Evolutionary conservation across 2,329 filamentous ascomycete genomes (phyloP).

Genomic region (Berkeleyomyces basicola): DNA sequence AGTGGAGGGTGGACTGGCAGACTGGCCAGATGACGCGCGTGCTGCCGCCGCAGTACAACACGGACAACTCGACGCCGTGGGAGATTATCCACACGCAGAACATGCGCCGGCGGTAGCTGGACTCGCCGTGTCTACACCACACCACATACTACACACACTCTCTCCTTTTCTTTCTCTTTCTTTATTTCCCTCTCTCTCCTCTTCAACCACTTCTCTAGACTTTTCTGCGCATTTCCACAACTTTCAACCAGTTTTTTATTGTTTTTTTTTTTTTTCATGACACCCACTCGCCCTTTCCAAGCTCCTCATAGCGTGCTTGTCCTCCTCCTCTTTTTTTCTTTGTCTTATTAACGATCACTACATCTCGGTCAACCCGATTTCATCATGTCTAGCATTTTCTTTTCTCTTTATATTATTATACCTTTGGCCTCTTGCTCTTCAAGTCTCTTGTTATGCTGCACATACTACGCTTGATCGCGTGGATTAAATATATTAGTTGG

Average conservation of each 20-base stretch:
- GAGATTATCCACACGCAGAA: slow-evolving; percentile 35
- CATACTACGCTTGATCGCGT: too few relatives aligned
- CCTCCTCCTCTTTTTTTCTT: slow-evolving; percentile 1
- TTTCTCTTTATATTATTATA: too few relatives aligned
- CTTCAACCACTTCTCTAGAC: neutral
- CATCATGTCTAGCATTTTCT: neutral
- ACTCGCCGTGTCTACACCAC: too few relatives aligned
- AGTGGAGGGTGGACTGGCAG: slow-evolving; percentile 43
- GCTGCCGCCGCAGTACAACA: slow-evolving; percentile 36
- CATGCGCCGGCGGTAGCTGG: slow-evolving; percentile 16
- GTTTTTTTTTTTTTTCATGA: neutral
- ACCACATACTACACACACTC: neutral
- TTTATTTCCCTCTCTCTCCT: neutral
- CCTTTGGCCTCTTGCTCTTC: neutral
- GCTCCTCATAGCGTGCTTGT: neutral
- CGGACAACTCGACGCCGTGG: slow-evolving; percentile 33
- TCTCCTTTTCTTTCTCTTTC: neutral
- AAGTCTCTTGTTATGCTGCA: neutral
- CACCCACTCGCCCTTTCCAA: neutral
- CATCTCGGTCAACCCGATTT: neutral
- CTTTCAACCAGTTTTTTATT: neutral
- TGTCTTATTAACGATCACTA: neutral
- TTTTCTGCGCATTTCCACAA: neutral
- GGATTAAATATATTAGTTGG: too few relatives aligned
- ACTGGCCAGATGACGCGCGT: slow-evolving; percentile 38